phyloP scores from a whole-genome alignment of 1,284 basidiomycete genomes.

The Puccinia coronata region DNA sequence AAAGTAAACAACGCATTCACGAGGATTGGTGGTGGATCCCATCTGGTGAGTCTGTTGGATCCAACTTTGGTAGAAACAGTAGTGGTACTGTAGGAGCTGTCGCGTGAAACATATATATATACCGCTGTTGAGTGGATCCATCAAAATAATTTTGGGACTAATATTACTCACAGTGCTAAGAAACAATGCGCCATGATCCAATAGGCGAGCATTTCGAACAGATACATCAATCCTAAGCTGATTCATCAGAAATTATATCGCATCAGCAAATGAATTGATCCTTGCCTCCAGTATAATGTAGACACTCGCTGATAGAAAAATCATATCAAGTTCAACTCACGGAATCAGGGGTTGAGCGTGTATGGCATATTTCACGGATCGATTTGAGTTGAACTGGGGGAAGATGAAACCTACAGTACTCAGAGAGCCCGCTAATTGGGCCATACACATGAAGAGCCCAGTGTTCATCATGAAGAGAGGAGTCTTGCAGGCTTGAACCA shows the following conservation, averaged over 20 bases:
- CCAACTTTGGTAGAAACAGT: neutral
- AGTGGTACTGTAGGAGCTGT: neutral
- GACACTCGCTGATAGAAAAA: no score
- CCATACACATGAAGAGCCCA: neutral
- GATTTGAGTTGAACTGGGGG: neutral
- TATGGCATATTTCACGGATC: neutral
- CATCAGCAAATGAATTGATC: no score
- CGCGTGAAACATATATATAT: neutral
- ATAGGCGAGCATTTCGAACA: neutral
- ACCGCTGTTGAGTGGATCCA: neutral
- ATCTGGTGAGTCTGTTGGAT: neutral
- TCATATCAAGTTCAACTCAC: no score
- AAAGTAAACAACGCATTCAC: neutral
- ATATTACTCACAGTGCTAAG: neutral
- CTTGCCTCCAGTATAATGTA: no score
- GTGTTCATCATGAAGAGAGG: neutral
- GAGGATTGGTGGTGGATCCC: neutral
- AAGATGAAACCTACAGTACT: neutral
- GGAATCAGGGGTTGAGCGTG: slow-evolving; percentile 3
- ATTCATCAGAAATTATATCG: neutral
- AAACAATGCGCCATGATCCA: slow-evolving; percentile 8
- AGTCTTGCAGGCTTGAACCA: neutral
- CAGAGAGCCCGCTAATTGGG: neutral
- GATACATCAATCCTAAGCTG: neutral
- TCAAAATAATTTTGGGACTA: neutral